phyloP scores from a whole-genome alignment of 805 yeast genomes.

The Candida oleophila region DNA sequence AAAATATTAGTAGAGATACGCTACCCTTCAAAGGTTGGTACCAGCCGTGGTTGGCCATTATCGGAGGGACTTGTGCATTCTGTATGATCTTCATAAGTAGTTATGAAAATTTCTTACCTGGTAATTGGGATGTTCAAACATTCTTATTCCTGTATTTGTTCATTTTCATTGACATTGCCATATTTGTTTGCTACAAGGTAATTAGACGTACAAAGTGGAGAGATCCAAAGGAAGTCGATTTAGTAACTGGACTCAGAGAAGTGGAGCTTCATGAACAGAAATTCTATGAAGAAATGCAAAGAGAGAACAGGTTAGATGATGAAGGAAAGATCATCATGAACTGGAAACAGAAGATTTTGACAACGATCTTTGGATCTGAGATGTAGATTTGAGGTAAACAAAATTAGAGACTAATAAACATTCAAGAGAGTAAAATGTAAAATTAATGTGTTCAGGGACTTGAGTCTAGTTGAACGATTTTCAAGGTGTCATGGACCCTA shows the following conservation, averaged over 20 bases:
- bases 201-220: constrained; percentile 35
- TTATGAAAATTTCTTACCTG: constrained; percentile 40
- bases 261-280: constrained; percentile 38
- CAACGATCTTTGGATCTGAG: constrained; percentile 28
- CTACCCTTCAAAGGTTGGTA: constrained; percentile 46
- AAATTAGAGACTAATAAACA: too few species aligned
- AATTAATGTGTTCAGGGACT: too few species aligned
- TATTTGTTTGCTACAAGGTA: constrained; percentile 36
- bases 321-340: constrained; percentile 18
- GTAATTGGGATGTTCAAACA: constrained; percentile 34
- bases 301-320: constrained; percentile 12
- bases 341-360: constrained; percentile 15
- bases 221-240: constrained; percentile 33
- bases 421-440: neutral
- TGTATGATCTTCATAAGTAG: constrained; percentile 33
- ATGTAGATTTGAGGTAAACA: neutral
- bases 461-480: too few species aligned
- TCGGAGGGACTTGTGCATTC: constrained; percentile 28
- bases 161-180: constrained; percentile 38
- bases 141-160: constrained; percentile 45
- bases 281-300: constrained; percentile 19
- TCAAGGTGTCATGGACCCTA: too few species aligned
- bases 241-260: constrained; percentile 36
- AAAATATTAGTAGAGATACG: constrained; percentile 49
- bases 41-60: constrained; percentile 36